These are phyloP conservation scores for Phytopythium sindhum DNA, from an alignment of 352 stramenopile genomes.

Conservation along the genomic window DNA sequence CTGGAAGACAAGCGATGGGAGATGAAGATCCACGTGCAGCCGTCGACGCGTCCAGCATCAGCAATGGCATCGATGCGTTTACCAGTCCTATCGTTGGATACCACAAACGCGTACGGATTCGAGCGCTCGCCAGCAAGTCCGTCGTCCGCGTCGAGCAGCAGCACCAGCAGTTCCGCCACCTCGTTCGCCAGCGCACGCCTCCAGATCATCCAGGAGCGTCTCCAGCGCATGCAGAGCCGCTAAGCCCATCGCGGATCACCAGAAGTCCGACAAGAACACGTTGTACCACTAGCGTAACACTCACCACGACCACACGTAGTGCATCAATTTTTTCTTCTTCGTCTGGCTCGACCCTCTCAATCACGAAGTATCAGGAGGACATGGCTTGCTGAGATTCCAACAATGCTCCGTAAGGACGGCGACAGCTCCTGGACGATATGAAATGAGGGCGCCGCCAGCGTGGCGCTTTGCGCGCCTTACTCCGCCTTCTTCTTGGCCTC, in stretches of 20 bases:
- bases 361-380: neutral
- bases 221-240: slow-evolving; percentile 45
- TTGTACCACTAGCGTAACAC: neutral
- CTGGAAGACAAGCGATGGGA: slow-evolving; percentile 37
- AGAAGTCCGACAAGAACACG: neutral
- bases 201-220: slow-evolving; percentile 62
- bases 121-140: slow-evolving; percentile 17
- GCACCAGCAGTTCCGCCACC: slow-evolving; percentile 3
- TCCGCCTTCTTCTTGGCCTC: slow-evolving; percentile 86
- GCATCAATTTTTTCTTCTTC: slow-evolving; percentile 1
- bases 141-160: slow-evolving; percentile 19
- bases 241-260: neutral
- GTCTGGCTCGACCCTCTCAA: neutral
- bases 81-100: slow-evolving; percentile 7
- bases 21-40: slow-evolving; percentile 64
- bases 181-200: slow-evolving; percentile 30
- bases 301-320: neutral
- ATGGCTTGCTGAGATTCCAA: no score
- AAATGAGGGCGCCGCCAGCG: slow-evolving; percentile 2
- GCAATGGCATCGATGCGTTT: slow-evolving; percentile 2
- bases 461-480: slow-evolving; percentile 21
- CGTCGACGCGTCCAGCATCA: slow-evolving; percentile 6
- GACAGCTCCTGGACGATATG: neutral
- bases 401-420: no score
- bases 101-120: slow-evolving; percentile 6